Evolutionary conservation across 495 filamentous ascomycete species (phyloP), one percentile per base, ranked within the genome.

Genomic region (Aspergillus ellipticus): DNA sequence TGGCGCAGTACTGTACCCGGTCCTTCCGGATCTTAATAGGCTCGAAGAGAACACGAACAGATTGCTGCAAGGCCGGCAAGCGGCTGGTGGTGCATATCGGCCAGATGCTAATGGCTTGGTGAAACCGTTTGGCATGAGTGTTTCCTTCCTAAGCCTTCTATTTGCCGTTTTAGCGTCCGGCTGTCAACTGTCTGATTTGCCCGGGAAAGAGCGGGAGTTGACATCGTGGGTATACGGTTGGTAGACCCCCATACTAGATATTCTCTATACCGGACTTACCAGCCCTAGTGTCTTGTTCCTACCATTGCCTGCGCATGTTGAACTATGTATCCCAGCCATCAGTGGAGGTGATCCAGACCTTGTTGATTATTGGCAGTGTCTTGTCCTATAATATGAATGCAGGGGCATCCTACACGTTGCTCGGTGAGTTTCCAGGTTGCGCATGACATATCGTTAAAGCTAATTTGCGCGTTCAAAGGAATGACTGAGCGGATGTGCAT

Each of bases 81-180:
- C 66, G 72, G 76, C 65, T 63, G 78, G 63, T 62, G 79, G 62
- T 64, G 69, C 69, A 10, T 72, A 73, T 63, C 67, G 61, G 51
- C 68, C 72, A 19, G 68, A 71, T 56, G 65, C 60, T 19, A 67
- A 72, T 57, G 69, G 70, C 13, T 43, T 68, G 55, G 63, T 75
- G 21, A 71, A 70, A 42, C 76, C 76, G 16, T 79, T 74, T 54
- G 76, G 74, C 42, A 71, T 76, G 67, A 68, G 61, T 54, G 50
- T 79, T 49, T 49, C 66, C 29, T 77, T 69, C 52, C 65, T 70
- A 53, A 73, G 68, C 53, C 61, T 77, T 49, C 68, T 92, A 7
- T 93, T 95, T 69, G 89, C 88, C 19, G 85, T 90, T 6, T 77
- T 95, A 41, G 90, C 88, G 0, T 89, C 89, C 31, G 89, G 89